These are phyloP conservation scores for Castanea sativa DNA, from an alignment of 306 rosid species.

Conservation along the genomic window DNA sequence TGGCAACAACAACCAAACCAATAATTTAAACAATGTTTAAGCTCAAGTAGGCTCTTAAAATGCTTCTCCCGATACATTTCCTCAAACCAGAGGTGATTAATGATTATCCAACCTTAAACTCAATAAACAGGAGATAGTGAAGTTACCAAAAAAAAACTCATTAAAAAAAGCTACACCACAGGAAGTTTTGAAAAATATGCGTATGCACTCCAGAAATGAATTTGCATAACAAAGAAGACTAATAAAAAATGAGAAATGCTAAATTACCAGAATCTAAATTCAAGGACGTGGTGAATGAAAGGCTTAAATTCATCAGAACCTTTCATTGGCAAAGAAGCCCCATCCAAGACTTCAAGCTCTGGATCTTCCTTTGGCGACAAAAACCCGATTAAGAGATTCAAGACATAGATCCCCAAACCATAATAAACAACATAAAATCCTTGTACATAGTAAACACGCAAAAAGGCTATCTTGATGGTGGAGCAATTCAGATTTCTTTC, in stretches of 20 bases:
- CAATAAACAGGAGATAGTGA: too few relatives aligned
- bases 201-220: not conserved
- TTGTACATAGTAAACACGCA: slow-evolving; percentile 3
- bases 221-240: not conserved
- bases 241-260: not conserved
- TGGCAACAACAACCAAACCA: too few relatives aligned
- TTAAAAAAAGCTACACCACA: too few relatives aligned
- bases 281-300: slow-evolving; percentile 38
- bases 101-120: too few relatives aligned
- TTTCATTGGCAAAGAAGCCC: slow-evolving; percentile 17
- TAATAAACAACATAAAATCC: slow-evolving; percentile 18
- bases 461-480: not conserved
- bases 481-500: too few relatives aligned
- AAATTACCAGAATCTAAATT: slow-evolving; percentile 37
- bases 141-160: too few relatives aligned
- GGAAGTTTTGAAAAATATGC: too few relatives aligned
- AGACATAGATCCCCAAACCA: slow-evolving; percentile 8
- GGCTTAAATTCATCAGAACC: slow-evolving; percentile 36
- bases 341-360: not conserved
- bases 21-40: too few relatives aligned
- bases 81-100: too few relatives aligned
- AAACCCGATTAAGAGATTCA: slow-evolving; percentile 12
- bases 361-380: slow-evolving; percentile 19
- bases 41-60: too few relatives aligned
- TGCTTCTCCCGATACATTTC: too few relatives aligned